Base-by-base conservation (phyloP, 2,329 filamentous ascomycete species). In the Trichoderma sp. region DNA sequence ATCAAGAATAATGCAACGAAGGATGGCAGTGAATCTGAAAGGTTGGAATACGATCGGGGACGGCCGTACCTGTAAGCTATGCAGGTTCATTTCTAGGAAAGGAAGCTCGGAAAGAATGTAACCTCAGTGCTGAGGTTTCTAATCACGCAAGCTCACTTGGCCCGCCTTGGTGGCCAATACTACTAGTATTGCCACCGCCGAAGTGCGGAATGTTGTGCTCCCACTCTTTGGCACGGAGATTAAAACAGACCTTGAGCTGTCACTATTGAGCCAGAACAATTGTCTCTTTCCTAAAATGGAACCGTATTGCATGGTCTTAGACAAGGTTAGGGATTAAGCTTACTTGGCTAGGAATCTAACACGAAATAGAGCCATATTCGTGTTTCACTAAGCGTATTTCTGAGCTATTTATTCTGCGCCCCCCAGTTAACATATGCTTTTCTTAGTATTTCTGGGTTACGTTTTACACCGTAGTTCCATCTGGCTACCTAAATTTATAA, bases 61-160 rank as follows among this genome's bases (percentile, higher is more conserved):
- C 13, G 10, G 13, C 19, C n/a, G 19, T 48, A 13, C 52, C 27
- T 22, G 5, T 7, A 34, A 54, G 5, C 10, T 4, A 13, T 29
- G 15, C 17, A 19, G 2, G n/a, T 19, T 13, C 19, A 5, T 34
- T 19, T 32, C 54, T 29, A 5, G 34, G 15, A 58, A 42, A 34
- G 54, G 54, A 58, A 58, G 54, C 54, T 58, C 54, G 9, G 34
- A 25, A 19, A 42, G 9, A n/a, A 29, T 58, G 54, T 39, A 58
- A 58, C 34, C 19, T 27, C 17, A 10, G 15, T 27, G 25, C 17
- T 22, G 8, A 13, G 35, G 4, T 8, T 29, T 58, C 5, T 29
- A n/a, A 58, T 58, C 54, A 58, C 35, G 54, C 54, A 58, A 58
- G 54, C 54, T 58, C 54, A 39, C 54, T 22, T 34, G 17, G 29